Percentiles rank a stretch among this genome's conserved stretches.
These are phyloP conservation scores for Suillus tomentosus DNA, from an alignment of 768 basidiomycete species.

Conservation along the genomic window DNA sequence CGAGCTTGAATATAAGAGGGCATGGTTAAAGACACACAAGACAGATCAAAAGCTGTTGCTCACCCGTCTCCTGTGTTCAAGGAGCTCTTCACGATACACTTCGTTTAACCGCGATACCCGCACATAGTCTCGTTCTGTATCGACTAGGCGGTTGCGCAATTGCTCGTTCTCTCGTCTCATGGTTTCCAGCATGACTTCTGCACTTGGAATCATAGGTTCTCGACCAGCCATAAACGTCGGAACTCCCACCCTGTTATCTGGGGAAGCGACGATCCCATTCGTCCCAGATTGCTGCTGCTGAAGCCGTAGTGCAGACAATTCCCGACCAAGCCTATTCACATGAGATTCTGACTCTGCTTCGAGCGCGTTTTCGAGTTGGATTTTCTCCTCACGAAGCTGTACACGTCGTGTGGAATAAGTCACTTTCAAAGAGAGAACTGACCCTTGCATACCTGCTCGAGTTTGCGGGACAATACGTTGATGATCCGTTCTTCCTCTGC, in stretches of 20 bases:
- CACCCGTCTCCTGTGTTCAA: constrained; percentile 75
- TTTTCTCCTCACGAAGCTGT: constrained; percentile 83
- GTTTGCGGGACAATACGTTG: constrained; percentile 77
- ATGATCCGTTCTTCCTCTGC: constrained; percentile 90
- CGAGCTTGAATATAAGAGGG: constrained; percentile 47
- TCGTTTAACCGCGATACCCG: constrained; percentile 76
- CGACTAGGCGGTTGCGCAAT: constrained; percentile 62
- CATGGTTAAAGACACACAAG: constrained; percentile 12
- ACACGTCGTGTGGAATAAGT: constrained; percentile 7
- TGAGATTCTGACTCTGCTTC: constrained; percentile 88
- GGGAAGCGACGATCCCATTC: constrained; percentile 33
- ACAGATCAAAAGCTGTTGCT: constrained; percentile 30
- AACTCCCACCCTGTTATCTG: constrained; percentile 18
- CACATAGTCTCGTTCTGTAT: constrained; percentile 78
- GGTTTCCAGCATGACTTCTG: constrained; percentile 71
- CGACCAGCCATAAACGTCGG: constrained; percentile 15
- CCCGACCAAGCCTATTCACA: constrained; percentile 73
- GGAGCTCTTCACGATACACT: constrained; percentile 81
- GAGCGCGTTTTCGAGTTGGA: constrained; percentile 75
- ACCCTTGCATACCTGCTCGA: constrained; percentile 63
- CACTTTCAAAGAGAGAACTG: constrained; percentile 9
- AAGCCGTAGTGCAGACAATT: constrained; percentile 64
- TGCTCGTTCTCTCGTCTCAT: constrained; percentile 81
- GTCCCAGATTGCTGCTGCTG: constrained; percentile 46
- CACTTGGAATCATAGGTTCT: constrained; percentile 39